A percentile compares a stretch with the other conserved stretches of the same genome.
Evolutionary conservation across 306 rosid genomes (phyloP).

Genomic region (Cicer chorassanicum): DNA sequence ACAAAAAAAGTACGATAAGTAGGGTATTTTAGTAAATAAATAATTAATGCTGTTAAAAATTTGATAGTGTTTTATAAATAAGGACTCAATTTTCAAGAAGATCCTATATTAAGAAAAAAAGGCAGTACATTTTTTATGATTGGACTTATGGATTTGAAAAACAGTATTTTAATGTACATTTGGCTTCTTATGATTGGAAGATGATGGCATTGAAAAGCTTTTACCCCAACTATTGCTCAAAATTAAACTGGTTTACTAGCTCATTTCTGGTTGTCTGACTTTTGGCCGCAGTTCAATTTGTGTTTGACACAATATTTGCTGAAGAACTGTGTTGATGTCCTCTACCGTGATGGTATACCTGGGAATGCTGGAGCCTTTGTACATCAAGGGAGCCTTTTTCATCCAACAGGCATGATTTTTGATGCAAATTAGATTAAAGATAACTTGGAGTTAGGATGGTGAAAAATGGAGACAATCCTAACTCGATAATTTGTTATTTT

Average conservation of each 20-base stretch:
- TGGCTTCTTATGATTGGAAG: neutral
- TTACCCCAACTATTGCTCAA: neutral
- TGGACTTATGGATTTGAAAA: no score
- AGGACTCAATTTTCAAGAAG: no score
- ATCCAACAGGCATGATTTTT: conserved; percentile 19
- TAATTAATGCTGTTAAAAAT: no score
- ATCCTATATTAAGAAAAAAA: no score
- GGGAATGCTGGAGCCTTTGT: conserved; percentile 31
- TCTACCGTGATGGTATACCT: conserved; percentile 17
- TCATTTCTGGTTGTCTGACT: conserved; percentile 15
- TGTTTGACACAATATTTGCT: conserved; percentile 67
- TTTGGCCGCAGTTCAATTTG: conserved; percentile 58
- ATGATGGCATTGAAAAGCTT: neutral
- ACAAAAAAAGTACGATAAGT: no score
- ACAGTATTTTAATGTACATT: neutral
- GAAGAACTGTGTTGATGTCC: conserved; percentile 54
- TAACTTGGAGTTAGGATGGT: no score
- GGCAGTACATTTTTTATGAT: no score
- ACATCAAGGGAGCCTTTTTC: conserved; percentile 37
- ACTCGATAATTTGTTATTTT: neutral
- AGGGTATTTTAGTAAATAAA: no score
- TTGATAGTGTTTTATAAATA: no score
- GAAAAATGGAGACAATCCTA: no score
- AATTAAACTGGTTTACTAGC: neutral
- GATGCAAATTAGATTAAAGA: conserved; percentile 9